A percentile compares a stretch with the other conserved stretches of the same genome.
phyloP scores from a whole-genome alignment of 1,284 basidiomycete genomes.

The Cutaneotrichosporon spelunceum region DNA sequence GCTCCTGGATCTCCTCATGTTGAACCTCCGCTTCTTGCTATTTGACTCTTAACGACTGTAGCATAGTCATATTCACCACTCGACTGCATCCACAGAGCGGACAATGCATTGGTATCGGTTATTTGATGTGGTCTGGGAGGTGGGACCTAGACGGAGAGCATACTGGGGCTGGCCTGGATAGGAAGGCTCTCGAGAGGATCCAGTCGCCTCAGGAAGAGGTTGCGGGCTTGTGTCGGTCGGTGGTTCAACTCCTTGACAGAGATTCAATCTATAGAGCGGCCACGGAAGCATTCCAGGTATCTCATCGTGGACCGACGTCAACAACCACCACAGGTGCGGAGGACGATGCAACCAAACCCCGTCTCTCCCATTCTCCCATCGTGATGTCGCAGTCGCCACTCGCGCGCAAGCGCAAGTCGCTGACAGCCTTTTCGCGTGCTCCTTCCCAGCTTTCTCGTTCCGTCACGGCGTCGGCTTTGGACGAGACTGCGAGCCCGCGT shows the following conservation, averaged over 20 bases:
- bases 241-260: not conserved
- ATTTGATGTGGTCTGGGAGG: too few relatives aligned
- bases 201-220: too few relatives aligned
- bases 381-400: conserved; percentile 46
- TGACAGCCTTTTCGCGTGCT: conserved; percentile 41
- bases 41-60: not conserved
- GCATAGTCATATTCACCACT: not conserved
- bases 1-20: not conserved
- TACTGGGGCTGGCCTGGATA: too few relatives aligned
- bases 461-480: conserved; percentile 3
- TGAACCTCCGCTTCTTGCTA: not conserved
- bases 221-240: not conserved
- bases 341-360: not conserved
- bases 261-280: not conserved
- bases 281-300: not conserved
- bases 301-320: not conserved
- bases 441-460: conserved; percentile 39
- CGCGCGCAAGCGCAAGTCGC: conserved; percentile 34
- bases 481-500: conserved; percentile 14
- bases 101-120: not conserved
- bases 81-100: not conserved
- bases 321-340: not conserved
- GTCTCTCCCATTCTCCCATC: not conserved
- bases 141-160: too few relatives aligned
- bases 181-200: too few relatives aligned